Evolutionary conservation across 2,329 filamentous ascomycete species (phyloP), one percentile per base, ranked within the genome.

Genomic region (Plenodomus lindquistii): DNA sequence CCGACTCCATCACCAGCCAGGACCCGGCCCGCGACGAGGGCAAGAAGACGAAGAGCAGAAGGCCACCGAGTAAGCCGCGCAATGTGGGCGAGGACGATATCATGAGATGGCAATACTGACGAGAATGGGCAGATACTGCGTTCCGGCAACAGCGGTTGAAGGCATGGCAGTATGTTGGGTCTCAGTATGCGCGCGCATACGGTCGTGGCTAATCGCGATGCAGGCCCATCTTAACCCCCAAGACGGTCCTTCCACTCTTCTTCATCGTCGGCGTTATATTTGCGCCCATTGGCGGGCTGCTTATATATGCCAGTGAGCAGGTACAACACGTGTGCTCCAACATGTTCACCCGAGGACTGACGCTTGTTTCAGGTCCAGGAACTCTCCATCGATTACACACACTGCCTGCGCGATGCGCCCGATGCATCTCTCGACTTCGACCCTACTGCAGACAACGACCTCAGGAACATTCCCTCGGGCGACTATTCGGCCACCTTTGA

Each of bases 111-210:
- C 29, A 21, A 47, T 56, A 49, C 62, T 71, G 55, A 72, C 42
- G 19, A 37, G 17, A 21, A 16, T 24, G 9, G 67, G 10, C 35
- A 96, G 91, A 97, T 77, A 97, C 93, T 50, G 94, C 94, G 10
- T 99, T 97, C 72, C 85, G 94, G 65, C 94, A 99, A 73, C 94
- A 99, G 76, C 86, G 94, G 70, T 77, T 99, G 74, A 97, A 97
- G 77, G 94, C 94, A 78, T 99, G 94, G 94, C 94, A 99, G 88
- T 95, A 80, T 75, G 91, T 83, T 36, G 39, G 18, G 27, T 11
- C 4, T 15, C 27, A 15, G 9, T 15, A 7, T 31, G 27, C 27
- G 27, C 27, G 15, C 9, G 15, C 9, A 31, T 13, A 7, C 9
- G 4, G 11, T 31, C 27, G 11, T 31, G 27, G 27, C 27, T 31